Percentiles rank a stretch among this genome's conserved stretches.
Evolutionary conservation across 306 rosid genomes (phyloP).

Genomic region (Cucurbita ficifolia): DNA sequence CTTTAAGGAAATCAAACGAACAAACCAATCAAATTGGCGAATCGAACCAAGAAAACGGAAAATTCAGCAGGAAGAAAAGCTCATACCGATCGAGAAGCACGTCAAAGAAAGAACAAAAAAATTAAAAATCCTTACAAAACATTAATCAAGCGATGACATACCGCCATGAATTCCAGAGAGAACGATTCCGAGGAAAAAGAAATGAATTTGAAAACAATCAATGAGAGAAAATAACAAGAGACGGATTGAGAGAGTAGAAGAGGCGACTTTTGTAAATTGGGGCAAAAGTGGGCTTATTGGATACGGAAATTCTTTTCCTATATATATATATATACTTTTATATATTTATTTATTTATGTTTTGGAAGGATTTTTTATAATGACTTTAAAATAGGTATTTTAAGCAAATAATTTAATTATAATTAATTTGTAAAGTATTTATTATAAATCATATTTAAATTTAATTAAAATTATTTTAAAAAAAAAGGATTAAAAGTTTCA

Average conservation of each 20-base stretch:
- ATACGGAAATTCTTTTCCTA: too few species aligned
- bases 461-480: too few species aligned
- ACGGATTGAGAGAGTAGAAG: background rate
- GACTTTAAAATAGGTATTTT: too few species aligned
- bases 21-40: background rate
- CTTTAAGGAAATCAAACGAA: background rate
- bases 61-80: background rate
- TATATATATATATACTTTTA: too few species aligned
- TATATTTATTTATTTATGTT: too few species aligned
- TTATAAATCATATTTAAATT: too few species aligned
- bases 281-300: background rate
- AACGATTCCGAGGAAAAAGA: background rate
- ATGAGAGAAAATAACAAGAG: background rate
- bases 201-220: background rate
- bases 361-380: too few species aligned
- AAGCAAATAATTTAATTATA: too few species aligned
- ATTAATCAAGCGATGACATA: background rate
- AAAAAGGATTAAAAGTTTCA: too few species aligned
- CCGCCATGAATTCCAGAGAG: conserved; percentile 8
- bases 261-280: conserved; percentile 3
- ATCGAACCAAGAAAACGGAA: background rate
- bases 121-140: background rate
- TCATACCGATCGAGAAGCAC: background rate
- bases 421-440: too few species aligned
- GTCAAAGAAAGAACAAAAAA: background rate